These are phyloP conservation scores for Daedaleopsis nitida DNA, from an alignment of 768 basidiomycete genomes.

Conservation along the genomic window DNA sequence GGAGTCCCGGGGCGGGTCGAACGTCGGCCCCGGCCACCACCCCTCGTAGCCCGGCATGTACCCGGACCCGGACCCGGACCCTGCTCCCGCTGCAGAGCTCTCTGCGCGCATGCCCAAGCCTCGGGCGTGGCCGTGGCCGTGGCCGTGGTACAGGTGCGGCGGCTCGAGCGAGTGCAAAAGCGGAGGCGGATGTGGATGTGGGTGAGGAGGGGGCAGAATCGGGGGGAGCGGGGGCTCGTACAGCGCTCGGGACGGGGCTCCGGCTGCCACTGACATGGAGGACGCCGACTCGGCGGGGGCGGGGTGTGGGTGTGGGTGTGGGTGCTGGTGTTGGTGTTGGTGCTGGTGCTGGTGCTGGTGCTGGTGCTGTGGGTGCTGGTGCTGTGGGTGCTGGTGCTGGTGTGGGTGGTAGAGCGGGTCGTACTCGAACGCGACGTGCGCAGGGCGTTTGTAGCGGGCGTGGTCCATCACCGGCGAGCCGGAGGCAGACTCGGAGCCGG, in stretches of 20 bases:
- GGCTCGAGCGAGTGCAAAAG: background rate
- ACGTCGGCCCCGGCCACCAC: conserved; percentile 16
- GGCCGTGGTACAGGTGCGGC: background rate
- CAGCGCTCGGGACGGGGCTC: too few species aligned
- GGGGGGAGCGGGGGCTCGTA: too few species aligned
- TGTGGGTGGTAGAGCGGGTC: conserved; percentile 1
- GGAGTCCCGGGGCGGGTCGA: too few species aligned
- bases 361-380: background rate
- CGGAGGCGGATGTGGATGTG: background rate
- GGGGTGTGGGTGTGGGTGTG: background rate
- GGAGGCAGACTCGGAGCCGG: background rate
- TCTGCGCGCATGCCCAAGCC: background rate
- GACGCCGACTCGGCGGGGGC: background rate
- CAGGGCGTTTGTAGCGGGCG: conserved; percentile 10
- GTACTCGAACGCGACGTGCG: conserved; percentile 16
- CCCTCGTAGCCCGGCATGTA: conserved; percentile 19
- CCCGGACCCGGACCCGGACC: background rate
- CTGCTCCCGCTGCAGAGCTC: background rate
- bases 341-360: background rate
- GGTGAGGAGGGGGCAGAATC: too few species aligned
- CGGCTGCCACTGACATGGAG: too few species aligned
- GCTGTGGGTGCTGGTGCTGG: background rate
- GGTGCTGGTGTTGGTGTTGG: too few species aligned
- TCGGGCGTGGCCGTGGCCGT: background rate
- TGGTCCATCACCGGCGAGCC: background rate